Percentiles rank a stretch among this genome's conserved stretches.
phyloP scores from a whole-genome alignment of 2,329 filamentous ascomycete species.

The Diplocarpon rosae region DNA sequence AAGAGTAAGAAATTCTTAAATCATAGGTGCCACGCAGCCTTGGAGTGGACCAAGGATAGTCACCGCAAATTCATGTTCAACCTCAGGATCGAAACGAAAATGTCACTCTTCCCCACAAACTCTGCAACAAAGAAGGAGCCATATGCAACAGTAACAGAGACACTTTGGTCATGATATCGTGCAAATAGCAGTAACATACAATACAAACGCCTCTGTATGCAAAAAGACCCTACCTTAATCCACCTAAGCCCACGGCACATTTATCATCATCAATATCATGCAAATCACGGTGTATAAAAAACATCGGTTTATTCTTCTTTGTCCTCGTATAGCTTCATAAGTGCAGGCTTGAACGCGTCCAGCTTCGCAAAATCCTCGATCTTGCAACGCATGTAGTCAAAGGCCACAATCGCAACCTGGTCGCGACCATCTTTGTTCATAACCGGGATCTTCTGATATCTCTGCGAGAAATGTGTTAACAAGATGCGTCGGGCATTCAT shows the following conservation, averaged over 20 bases:
- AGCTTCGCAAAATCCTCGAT: slow-evolving; percentile 60
- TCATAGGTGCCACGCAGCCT: no score
- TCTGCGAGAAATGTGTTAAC: slow-evolving; percentile 89
- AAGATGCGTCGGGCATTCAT: slow-evolving; percentile 77
- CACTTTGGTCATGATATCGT: slow-evolving; percentile 2
- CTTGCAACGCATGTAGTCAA: slow-evolving; percentile 68
- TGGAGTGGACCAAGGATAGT: no score
- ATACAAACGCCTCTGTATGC: slow-evolving; percentile 1
- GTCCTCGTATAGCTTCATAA: slow-evolving; percentile 44
- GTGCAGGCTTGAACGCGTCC: slow-evolving; percentile 48
- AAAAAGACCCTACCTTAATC: not conserved
- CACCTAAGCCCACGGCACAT: not conserved
- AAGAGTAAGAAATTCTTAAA: no score
- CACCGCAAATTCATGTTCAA: no score
- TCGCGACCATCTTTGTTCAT: slow-evolving; percentile 35
- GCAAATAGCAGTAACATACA: not conserved
- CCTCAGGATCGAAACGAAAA: no score
- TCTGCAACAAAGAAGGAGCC: no score
- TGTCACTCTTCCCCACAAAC: no score
- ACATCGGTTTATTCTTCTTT: slow-evolving; percentile 12
- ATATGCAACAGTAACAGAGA: not conserved
- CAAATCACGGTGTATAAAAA: not conserved
- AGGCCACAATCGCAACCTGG: slow-evolving; percentile 60
- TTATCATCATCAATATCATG: not conserved
- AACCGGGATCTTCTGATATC: slow-evolving; percentile 48